Evolutionary conservation across 2,329 filamentous ascomycete species (phyloP).

Genomic region (Oidium heveae): DNA sequence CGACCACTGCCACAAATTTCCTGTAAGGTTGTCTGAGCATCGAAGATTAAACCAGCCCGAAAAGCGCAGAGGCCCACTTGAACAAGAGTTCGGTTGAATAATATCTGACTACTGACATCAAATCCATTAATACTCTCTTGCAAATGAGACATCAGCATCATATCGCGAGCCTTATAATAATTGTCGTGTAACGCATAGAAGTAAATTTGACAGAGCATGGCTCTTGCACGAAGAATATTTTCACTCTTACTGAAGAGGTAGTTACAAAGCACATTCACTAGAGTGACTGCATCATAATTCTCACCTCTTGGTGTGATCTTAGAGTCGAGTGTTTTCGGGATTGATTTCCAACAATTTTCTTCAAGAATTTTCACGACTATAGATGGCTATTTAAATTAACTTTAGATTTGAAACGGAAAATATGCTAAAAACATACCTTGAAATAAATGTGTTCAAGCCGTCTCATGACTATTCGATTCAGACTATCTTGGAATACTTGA

Average conservation of each 20-base stretch:
- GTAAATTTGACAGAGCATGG: constrained; percentile 97
- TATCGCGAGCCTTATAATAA: constrained; percentile 92
- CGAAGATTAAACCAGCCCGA: constrained; percentile 87
- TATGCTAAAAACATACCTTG: constrained; percentile 33
- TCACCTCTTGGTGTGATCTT: constrained; percentile 50
- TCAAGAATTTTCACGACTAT: constrained; percentile 86
- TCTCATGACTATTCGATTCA: constrained; percentile 85
- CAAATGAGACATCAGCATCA: constrained; percentile 99
- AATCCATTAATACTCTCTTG: constrained; percentile 95
- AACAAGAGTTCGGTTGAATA: constrained; percentile 94
- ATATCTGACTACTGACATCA: constrained; percentile 88
- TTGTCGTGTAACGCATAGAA: constrained; percentile 93
- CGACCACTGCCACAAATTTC: constrained; percentile 95
- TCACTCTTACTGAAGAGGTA: constrained; percentile 90
- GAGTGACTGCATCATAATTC: constrained; percentile 40
- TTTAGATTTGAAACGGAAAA: constrained; percentile 8
- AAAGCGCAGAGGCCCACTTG: constrained; percentile 97
- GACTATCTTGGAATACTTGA: constrained; percentile 55
- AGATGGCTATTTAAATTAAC: constrained; percentile 31
- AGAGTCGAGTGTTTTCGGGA: constrained; percentile 47
- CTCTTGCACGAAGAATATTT: constrained; percentile 82
- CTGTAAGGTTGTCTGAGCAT: constrained; percentile 90
- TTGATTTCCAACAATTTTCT: constrained; percentile 73
- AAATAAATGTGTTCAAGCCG: constrained; percentile 96
- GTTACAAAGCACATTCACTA: constrained; percentile 74